Evolutionary conservation across 805 yeast species (phyloP).

Genomic region (Priceomyces castillae): DNA sequence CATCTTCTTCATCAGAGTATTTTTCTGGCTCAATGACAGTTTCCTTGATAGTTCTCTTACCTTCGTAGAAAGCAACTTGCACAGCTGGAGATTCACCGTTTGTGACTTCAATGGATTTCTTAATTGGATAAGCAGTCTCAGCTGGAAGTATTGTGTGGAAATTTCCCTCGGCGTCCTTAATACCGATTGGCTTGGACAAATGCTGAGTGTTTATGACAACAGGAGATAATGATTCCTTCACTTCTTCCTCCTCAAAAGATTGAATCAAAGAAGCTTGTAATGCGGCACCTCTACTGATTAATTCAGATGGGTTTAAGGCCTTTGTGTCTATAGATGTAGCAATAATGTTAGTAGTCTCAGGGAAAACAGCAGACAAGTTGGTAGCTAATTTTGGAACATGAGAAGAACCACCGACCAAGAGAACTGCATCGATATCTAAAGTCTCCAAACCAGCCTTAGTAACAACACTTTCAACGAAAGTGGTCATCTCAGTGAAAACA

Average conservation of each 20-base stretch:
- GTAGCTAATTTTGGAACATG: constrained; percentile 87
- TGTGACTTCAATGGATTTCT: constrained; percentile 65
- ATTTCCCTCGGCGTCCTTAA: constrained; percentile 67
- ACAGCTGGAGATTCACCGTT: constrained; percentile 59
- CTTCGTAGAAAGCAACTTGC: constrained; percentile 75
- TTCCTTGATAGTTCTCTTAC: constrained; percentile 79
- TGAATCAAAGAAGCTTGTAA: constrained; percentile 88
- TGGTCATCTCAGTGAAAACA: constrained; percentile 70
- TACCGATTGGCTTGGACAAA: constrained; percentile 77
- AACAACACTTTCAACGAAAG: constrained; percentile 72
- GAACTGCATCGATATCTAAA: constrained; percentile 84
- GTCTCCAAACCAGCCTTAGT: constrained; percentile 80
- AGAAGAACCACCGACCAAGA: constrained; percentile 91
- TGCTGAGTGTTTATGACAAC: constrained; percentile 88
- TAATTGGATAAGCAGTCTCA: constrained; percentile 89
- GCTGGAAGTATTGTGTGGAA: constrained; percentile 72
- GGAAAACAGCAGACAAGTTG: constrained; percentile 72
- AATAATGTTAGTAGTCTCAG: constrained; percentile 68
- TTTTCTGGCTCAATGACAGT: constrained; percentile 70
- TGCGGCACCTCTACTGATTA: constrained; percentile 92
- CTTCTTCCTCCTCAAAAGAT: constrained; percentile 78
- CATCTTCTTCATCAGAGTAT: constrained; percentile 50
- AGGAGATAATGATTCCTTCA: constrained; percentile 76
- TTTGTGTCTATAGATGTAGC: constrained; percentile 78
- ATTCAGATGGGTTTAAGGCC: constrained; percentile 84